A percentile compares a stretch with the other conserved stretches of the same genome.
These are phyloP conservation scores for Nakazawaea ambrosiae DNA, from an alignment of 805 yeast species.

Conservation along the genomic window DNA sequence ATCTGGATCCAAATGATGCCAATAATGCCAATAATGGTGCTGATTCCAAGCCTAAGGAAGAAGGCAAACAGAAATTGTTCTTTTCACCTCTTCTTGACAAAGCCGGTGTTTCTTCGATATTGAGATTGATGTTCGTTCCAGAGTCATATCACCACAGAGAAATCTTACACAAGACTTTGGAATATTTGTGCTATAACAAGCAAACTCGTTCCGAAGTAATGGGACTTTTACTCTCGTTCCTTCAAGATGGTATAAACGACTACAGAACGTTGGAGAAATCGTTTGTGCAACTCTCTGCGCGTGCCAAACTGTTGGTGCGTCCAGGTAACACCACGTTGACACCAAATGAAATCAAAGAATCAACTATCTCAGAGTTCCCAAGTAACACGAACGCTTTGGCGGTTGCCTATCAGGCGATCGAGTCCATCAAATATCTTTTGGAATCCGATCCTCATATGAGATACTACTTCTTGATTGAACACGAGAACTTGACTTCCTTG, in stretches of 20 bases:
- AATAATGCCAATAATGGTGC: slow-evolving; percentile 5
- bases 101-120: slow-evolving; percentile 64
- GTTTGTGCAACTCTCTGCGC: slow-evolving; percentile 47
- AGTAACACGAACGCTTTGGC: slow-evolving; percentile 57
- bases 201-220: slow-evolving; percentile 74
- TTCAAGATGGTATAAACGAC: slow-evolving; percentile 69
- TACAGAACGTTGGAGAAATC: slow-evolving; percentile 55
- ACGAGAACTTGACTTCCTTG: slow-evolving; percentile 44
- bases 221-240: slow-evolving; percentile 55
- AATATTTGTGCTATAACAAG: slow-evolving; percentile 64
- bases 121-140: slow-evolving; percentile 68
- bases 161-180: slow-evolving; percentile 55
- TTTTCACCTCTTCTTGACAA: slow-evolving; percentile 68
- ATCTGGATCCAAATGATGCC: background rate
- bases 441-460: slow-evolving; percentile 63
- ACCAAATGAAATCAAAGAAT: slow-evolving; percentile 4
- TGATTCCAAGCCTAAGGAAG: slow-evolving; percentile 3
- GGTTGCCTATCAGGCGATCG: slow-evolving; percentile 73
- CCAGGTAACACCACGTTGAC: slow-evolving; percentile 8
- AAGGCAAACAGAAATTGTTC: slow-evolving; percentile 31
- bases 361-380: slow-evolving; percentile 34
- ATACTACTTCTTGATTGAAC: slow-evolving; percentile 73
- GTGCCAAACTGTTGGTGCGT: slow-evolving; percentile 29
- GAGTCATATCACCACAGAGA: slow-evolving; percentile 59
- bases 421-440: slow-evolving; percentile 63